Conservation (phyloP, 1,139 yeast genomes). For the Kluyveromyces marxianus region DNA sequence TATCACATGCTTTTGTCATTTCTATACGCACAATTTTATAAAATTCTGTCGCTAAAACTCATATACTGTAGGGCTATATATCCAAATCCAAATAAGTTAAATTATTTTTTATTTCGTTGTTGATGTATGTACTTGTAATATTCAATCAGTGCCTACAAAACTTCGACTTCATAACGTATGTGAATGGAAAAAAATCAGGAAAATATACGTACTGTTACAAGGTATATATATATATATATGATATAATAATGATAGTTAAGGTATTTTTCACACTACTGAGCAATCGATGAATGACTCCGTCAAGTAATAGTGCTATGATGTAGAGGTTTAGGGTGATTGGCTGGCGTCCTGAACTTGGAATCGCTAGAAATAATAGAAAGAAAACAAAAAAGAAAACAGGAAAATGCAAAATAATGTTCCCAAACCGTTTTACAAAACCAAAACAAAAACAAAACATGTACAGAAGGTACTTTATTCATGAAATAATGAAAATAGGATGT, state of each 20-base stretch:
- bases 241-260: not conserved
- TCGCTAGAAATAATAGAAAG: no score
- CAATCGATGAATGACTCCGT: not conserved
- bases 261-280: not conserved
- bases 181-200: not conserved
- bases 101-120: no score
- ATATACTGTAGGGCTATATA: no score
- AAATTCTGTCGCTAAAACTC: no score
- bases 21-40: not conserved
- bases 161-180: no score
- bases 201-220: conserved; percentile 6
- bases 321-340: not conserved
- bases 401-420: conserved; percentile 1
- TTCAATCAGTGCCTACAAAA: no score
- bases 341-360: no score
- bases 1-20: not conserved
- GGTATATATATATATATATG: conserved; percentile 6
- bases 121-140: no score
- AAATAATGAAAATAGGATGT: not conserved
- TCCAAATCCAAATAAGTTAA: no score
- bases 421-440: not conserved
- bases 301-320: not conserved
- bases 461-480: not conserved
- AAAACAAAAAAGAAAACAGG: conserved; percentile 3
- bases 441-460: not conserved